Evolutionary conservation across 169 alveolate genomes (phyloP).

Genomic region (Theileria annulata): DNA sequence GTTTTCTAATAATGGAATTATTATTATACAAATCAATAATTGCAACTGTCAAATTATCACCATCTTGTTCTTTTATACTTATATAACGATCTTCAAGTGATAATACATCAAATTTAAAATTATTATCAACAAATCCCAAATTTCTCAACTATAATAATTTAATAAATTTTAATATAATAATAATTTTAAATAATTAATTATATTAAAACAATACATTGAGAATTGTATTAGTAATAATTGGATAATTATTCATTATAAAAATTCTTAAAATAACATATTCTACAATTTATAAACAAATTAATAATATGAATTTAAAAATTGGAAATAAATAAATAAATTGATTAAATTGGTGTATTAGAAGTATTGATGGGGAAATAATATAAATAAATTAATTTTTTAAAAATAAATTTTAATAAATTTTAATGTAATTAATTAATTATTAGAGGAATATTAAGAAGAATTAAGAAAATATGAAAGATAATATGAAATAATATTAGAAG

Average conservation of each 20-base stretch:
- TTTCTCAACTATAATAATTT: constrained; percentile 45
- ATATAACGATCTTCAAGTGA: constrained; percentile 89
- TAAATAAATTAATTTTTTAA: too few species aligned
- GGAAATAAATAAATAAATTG: too few species aligned
- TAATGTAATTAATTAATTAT: too few species aligned
- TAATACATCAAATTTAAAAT: constrained; percentile 85
- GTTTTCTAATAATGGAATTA: constrained; percentile 84
- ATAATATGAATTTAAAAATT: too few species aligned
- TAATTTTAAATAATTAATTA: too few species aligned
- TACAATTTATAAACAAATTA: neutral
- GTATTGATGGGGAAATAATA: too few species aligned
- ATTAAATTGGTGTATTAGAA: too few species aligned
- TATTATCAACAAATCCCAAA: constrained; percentile 84
- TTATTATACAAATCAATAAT: constrained; percentile 84
- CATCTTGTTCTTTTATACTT: constrained; percentile 88
- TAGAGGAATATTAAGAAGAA: too few species aligned
- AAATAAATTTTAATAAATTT: too few species aligned
- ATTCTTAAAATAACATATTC: too few species aligned
- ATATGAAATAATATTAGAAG: too few species aligned
- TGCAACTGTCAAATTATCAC: constrained; percentile 78
- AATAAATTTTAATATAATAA: neutral
- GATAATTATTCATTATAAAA: neutral
- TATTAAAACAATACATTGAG: neutral
- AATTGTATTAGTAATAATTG: neutral
- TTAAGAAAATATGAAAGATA: too few species aligned